Percentiles rank a stretch among this genome's conserved stretches.
phyloP scores from a whole-genome alignment of 2,329 filamentous ascomycete species.

The Elsinoe australis region DNA sequence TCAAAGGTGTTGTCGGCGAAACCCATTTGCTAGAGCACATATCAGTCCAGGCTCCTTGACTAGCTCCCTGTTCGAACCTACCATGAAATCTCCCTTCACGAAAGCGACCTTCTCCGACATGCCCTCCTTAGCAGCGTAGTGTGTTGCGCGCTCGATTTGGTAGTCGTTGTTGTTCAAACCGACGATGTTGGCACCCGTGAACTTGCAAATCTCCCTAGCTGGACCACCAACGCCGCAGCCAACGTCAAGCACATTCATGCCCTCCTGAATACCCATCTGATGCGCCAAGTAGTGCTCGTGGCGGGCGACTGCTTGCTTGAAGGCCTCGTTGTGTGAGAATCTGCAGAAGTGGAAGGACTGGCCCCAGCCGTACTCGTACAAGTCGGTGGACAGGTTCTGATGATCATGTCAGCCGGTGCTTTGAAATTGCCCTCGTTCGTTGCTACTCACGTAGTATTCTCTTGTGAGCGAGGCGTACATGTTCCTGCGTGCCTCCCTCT shows the following conservation, averaged over 20 bases:
- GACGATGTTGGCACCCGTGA: slow-evolving; percentile 79
- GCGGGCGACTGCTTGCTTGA: slow-evolving; percentile 84
- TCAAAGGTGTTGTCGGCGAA: slow-evolving; percentile 91
- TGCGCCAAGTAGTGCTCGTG: slow-evolving; percentile 97
- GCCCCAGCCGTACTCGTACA: slow-evolving; percentile 97
- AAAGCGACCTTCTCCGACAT: slow-evolving; percentile 73
- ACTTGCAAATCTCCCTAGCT: slow-evolving; percentile 91
- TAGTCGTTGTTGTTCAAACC: slow-evolving; percentile 99
- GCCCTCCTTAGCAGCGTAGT: slow-evolving; percentile 74
- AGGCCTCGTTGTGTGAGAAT: slow-evolving; percentile 77
- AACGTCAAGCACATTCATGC: slow-evolving; percentile 88
- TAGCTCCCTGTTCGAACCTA: slow-evolving; percentile 26
- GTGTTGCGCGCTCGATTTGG: slow-evolving; percentile 88
- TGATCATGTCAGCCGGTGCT: slow-evolving; percentile 50
- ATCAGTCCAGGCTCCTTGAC: slow-evolving; percentile 17
- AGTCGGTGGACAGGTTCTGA: slow-evolving; percentile 88
- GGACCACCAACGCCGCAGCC: slow-evolving; percentile 96
- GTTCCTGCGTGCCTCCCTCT: slow-evolving; percentile 64
- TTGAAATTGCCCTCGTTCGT: not conserved
- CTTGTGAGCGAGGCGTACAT: slow-evolving; percentile 91
- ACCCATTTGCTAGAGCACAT: slow-evolving; percentile 66
- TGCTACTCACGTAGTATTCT: slow-evolving; percentile 52
- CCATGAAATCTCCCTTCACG: slow-evolving; percentile 96
- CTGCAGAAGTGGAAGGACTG: slow-evolving; percentile 97
- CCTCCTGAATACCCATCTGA: slow-evolving; percentile 74